phyloP scores from a whole-genome alignment of 2,329 filamentous ascomycete species.

The Onygenales sp. region DNA sequence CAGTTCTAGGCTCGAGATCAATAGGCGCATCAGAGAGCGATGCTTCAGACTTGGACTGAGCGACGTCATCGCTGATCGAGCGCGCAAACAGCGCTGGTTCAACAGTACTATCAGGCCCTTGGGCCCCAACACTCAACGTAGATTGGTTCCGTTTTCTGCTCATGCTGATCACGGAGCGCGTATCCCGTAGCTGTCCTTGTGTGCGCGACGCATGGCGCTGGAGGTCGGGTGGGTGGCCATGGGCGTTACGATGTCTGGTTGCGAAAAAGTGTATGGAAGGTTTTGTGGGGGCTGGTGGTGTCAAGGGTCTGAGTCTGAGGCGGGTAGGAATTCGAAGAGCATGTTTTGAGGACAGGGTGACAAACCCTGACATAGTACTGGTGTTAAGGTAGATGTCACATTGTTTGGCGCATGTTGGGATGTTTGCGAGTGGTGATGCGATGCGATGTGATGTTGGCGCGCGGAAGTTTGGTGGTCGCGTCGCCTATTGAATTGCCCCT shows the following conservation, averaged over 20 bases:
- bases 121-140: not conserved
- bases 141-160: not conserved
- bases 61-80: not conserved
- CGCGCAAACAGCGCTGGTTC: not conserved
- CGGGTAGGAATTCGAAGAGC: not conserved
- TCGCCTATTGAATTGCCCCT: too few species aligned
- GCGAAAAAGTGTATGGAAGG: not conserved
- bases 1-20: not conserved
- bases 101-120: too few species aligned
- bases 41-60: not conserved
- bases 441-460: too few species aligned
- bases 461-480: too few species aligned
- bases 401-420: not conserved
- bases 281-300: not conserved
- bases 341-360: not conserved
- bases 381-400: not conserved
- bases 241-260: not conserved
- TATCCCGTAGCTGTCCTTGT: not conserved
- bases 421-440: not conserved
- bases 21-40: constrained; percentile 1
- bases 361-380: constrained; percentile 1
- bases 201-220: not conserved
- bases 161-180: not conserved
- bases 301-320: not conserved
- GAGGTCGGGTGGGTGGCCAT: not conserved